Evolutionary conservation across 441 rosid genomes (phyloP).

Genomic region (Euphorbia celastroides): DNA sequence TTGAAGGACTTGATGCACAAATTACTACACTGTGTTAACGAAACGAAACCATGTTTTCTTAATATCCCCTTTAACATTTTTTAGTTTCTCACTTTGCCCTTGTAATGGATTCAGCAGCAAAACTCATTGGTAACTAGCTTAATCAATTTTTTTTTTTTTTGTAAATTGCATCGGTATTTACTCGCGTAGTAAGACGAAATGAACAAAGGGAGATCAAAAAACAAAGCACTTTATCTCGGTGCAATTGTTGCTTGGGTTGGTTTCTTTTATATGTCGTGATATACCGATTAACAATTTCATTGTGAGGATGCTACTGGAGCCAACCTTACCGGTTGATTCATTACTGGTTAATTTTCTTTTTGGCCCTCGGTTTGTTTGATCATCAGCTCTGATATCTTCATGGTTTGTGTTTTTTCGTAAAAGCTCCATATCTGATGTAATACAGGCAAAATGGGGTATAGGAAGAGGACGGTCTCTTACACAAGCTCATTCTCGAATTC

Average conservation of each 20-base stretch:
- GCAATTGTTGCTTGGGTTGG: neutral
- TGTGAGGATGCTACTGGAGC: conserved; percentile 40
- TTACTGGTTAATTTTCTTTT: conserved; percentile 36
- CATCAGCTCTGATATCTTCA: neutral
- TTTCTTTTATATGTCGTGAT: conserved; percentile 9
- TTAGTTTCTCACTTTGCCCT: neutral
- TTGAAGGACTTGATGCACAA: neutral
- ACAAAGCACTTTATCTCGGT: neutral
- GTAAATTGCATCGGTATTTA: neutral
- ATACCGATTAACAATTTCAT: conserved; percentile 9
- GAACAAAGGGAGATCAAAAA: neutral
- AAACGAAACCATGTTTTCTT: neutral
- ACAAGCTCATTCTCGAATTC: conserved; percentile 41
- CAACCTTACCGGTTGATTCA: conserved; percentile 32
- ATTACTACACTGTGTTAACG: neutral
- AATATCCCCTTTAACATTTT: neutral
- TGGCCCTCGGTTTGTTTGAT: neutral
- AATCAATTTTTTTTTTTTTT: neutral
- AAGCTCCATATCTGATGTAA: neutral
- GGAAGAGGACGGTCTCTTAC: conserved; percentile 33
- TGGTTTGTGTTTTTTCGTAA: neutral
- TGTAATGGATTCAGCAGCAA: neutral
- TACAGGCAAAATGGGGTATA: conserved; percentile 42
- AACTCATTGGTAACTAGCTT: neutral
- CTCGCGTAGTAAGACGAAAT: neutral